Evolutionary conservation across 129 eudicot genomes (phyloP), one percentile per base, ranked within the genome.

Genomic region (Pulicaria dysenterica): DNA sequence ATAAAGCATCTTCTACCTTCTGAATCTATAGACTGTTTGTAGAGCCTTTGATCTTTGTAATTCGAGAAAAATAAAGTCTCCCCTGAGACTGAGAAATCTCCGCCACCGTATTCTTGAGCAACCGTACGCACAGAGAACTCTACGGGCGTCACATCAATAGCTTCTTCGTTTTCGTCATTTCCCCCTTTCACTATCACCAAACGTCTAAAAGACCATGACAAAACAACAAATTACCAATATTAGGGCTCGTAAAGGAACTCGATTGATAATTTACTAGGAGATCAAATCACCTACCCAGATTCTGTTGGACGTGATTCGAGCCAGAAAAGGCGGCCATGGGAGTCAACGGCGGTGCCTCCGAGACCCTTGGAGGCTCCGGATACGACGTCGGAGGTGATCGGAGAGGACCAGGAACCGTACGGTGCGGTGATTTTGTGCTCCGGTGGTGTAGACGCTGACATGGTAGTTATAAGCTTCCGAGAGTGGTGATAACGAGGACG

Each of bases 51-150:
- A 77, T 94, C 99, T 82, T 84, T 88, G 81, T 94, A 88, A 79
- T 94, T 94, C 6, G 99, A 88, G 74, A 94, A 94, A 64, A 94
- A 59, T 31, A 94, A 57, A 69, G 73, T 74, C 7, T 85, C 95
- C 37, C 89, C 97, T 8, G 77, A 79, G 58, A 90, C 82, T 12
- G 81, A 55, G 67, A 94, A 94, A 3, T 91, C 96, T 51, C 96
- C 99, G 43, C 99, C 99, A 67, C 99, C 99, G 42, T 88, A 94
- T 57, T 94, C 97, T 69, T 94, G 99, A 77, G 96, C 91, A 55
- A 82, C 84, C 15, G 96, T 86, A 73, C 99, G 88, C 13, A 90
- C 96, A 0, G 93, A 84, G 79, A 80, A 94, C 46, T 88, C 99
- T 64, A 79, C 83, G 3, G 99, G 96, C 1, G 96, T 94, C 12